Evolutionary conservation across 768 basidiomycete genomes (phyloP), one percentile per base, ranked within the genome.

Genomic region (Psilocybe subaeruginosa): DNA sequence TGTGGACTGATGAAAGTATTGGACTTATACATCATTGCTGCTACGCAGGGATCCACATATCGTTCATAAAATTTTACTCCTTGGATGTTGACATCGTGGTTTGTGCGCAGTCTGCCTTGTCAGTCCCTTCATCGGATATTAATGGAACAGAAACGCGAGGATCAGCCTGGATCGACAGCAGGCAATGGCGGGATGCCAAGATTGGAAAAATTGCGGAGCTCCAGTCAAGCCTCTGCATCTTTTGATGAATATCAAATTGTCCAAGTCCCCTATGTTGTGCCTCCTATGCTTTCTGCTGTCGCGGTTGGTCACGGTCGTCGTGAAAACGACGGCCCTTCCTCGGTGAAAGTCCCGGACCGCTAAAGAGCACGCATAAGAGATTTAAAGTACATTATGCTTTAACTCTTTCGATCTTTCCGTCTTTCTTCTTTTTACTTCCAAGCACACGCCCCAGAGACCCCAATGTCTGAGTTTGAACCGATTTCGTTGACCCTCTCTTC

Each of bases 401-500:
- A 41, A 27, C 55, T n/a, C 41, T 43, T 51, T 58, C 30, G 54
- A 43, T 43, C 33, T 31, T 33, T 27, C 31, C 54, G 29, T 37
- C 45, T 49, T 58, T 59, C 51, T 52, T 53, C 30, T 56, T 62
- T 53, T 41, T 39, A 48, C 61, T 19, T 53, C 55, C 39, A 58
- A 43, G 37, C 54, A 43, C 33, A 37, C 50, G 30, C 5, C 16
- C 29, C 41, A 14, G 33, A 43, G 46, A 51, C 58, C 59, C 30
- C 53, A 56, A 84, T 84, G 81, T 60, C 78, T 59, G 77, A 80
- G 66, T 84, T 83, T 69, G 73, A 76, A 47, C 86, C 87, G 33
- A 71, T 88, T 50, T 69, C 84, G 29, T 77, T 89, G 43, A 74
- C 83, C 14, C 77, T 88, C 9, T 83, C 85, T 19, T 63, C 63